Percentiles rank a stretch among this genome's conserved stretches.
Evolutionary conservation across 345 rosid genomes (phyloP).

Genomic region (Garcia nutans): DNA sequence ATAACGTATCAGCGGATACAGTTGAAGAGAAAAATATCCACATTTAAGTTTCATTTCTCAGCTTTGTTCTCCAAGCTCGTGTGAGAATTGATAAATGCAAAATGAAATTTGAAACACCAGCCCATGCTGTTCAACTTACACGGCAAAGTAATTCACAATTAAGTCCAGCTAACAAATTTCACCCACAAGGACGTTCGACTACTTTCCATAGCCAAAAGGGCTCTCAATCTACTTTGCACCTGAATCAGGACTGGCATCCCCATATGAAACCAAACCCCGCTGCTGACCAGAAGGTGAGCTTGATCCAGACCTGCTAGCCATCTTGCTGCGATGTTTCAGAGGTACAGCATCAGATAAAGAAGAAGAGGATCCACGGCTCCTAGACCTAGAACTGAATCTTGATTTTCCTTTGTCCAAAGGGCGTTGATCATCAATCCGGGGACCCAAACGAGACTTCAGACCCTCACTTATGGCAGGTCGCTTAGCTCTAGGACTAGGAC

Average conservation of each 20-base stretch:
- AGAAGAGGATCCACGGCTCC: slow-evolving; percentile 31
- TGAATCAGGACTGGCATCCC: slow-evolving; percentile 53
- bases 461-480: slow-evolving; percentile 58
- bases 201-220: neutral
- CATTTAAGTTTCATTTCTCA: neutral
- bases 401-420: slow-evolving; percentile 33
- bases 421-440: slow-evolving; percentile 33
- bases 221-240: slow-evolving; percentile 17
- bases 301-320: slow-evolving; percentile 48
- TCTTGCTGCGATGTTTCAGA: slow-evolving; percentile 27
- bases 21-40: neutral
- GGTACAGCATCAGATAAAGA: slow-evolving; percentile 43
- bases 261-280: slow-evolving; percentile 78
- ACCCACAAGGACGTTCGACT: neutral
- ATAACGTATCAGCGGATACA: neutral
- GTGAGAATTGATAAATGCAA: neutral
- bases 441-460: slow-evolving; percentile 73
- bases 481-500: slow-evolving; percentile 60
- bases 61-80: neutral
- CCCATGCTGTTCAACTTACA: slow-evolving; percentile 1
- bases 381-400: slow-evolving; percentile 34
- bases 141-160: neutral
- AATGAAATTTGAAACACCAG: neutral
- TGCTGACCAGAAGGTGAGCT: slow-evolving; percentile 62
- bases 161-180: neutral